Percentiles rank a stretch among this genome's conserved stretches.
Evolutionary conservation across 1,139 yeast species (phyloP).

Genomic region (Nakaseomyces delphensis): DNA sequence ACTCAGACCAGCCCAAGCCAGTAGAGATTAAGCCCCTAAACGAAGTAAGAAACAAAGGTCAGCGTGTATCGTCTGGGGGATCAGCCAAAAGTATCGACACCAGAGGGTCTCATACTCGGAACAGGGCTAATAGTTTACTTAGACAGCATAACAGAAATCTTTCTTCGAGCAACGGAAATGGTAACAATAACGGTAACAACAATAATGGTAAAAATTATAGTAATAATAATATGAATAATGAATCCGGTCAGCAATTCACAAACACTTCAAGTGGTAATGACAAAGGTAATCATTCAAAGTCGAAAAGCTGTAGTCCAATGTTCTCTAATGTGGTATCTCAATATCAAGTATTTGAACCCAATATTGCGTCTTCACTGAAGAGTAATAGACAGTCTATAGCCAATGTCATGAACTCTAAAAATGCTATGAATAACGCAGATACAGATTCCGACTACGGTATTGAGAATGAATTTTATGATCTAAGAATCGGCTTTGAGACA

Average conservation of each 20-base stretch:
- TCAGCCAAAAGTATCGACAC: neutral
- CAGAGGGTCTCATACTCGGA: neutral
- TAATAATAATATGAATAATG: neutral
- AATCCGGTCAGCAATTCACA: neutral
- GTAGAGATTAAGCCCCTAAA: neutral
- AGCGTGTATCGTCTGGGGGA: conserved; percentile 1
- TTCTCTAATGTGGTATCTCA: conserved; percentile 21
- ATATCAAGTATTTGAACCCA: conserved; percentile 20
- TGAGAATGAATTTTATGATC: conserved; percentile 18
- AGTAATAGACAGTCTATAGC: conserved; percentile 19
- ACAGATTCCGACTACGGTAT: conserved; percentile 7
- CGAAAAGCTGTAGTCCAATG: conserved; percentile 9
- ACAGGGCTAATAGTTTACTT: neutral
- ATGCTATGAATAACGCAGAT: conserved; percentile 1
- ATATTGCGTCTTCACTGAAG: conserved; percentile 18
- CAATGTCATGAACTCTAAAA: conserved; percentile 6
- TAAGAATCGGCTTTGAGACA: conserved; percentile 12
- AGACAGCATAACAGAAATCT: neutral
- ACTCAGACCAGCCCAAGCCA: neutral
- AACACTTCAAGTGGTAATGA: neutral
- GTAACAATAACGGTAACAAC: neutral
- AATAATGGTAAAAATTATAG: neutral
- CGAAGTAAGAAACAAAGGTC: neutral
- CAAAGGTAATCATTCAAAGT: neutral
- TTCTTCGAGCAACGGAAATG: neutral